phyloP scores from a whole-genome alignment of 176 grass and related monocot genomes.

The Oryza glaberrima region DNA sequence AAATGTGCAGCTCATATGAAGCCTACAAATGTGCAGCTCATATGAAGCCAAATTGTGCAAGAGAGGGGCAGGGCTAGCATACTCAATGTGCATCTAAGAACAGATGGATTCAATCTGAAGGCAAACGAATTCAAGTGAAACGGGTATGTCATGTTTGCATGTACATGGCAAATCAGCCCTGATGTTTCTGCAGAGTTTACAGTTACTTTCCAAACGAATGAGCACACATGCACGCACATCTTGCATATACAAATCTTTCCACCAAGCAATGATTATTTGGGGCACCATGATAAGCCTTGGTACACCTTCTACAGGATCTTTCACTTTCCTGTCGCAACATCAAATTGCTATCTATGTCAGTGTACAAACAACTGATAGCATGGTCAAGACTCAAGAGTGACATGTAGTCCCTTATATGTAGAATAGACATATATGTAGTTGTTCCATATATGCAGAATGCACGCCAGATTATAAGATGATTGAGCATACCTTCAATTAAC shows the following conservation, averaged over 20 bases:
- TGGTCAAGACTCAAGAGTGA: neutral
- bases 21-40: neutral
- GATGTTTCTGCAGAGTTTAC: constrained; percentile 31
- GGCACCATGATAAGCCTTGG: constrained; percentile 11
- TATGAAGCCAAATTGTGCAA: neutral
- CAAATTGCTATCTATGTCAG: constrained; percentile 13
- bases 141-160: neutral
- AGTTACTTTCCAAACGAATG: constrained; percentile 13
- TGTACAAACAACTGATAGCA: neutral
- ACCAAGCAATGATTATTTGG: neutral
- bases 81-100: neutral
- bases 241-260: constrained; percentile 34
- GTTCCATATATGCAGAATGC: neutral
- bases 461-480: neutral
- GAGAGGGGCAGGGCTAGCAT: neutral
- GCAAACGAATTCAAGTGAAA: constrained; percentile 12
- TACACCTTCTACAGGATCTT: constrained; percentile 13
- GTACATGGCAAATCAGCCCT: too few relatives aligned
- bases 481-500: constrained; percentile 28
- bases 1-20: neutral
- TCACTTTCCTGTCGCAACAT: constrained; percentile 3
- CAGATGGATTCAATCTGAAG: neutral
- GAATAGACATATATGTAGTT: too few relatives aligned
- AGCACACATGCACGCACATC: constrained; percentile 31
- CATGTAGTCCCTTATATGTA: neutral